phyloP scores from a whole-genome alignment of 1,139 yeast genomes.

The Pichia sp. region DNA sequence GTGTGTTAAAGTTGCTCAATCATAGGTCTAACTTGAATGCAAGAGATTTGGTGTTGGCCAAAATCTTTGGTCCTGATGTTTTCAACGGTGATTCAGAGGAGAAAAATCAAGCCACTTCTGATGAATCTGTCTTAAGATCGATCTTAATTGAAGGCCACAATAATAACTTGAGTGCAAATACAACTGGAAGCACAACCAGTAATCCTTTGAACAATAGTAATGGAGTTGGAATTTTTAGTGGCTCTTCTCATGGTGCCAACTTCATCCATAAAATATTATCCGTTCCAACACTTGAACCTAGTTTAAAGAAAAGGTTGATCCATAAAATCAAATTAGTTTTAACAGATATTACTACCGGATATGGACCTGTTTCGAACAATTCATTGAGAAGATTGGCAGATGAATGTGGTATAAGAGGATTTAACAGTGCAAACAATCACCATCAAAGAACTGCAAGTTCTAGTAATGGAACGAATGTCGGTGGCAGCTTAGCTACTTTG shows the following conservation, averaged over 20 bases:
- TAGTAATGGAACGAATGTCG: slow-evolving; percentile 19
- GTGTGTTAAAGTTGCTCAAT: slow-evolving; percentile 74
- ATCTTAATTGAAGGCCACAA: slow-evolving; percentile 39
- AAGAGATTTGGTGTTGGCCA: slow-evolving; percentile 56
- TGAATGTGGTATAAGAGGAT: slow-evolving; percentile 67
- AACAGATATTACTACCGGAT: slow-evolving; percentile 11
- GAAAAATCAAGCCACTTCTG: slow-evolving; percentile 8
- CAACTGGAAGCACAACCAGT: slow-evolving; percentile 4
- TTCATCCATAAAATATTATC: slow-evolving; percentile 75
- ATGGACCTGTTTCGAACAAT: slow-evolving; percentile 28
- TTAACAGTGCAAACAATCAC: slow-evolving; percentile 16
- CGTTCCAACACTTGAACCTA: slow-evolving; percentile 57
- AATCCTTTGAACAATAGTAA: neutral
- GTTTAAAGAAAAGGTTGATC: slow-evolving; percentile 54
- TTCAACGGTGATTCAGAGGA: slow-evolving; percentile 22
- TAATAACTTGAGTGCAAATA: slow-evolving; percentile 4
- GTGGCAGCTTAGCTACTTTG: slow-evolving; percentile 16
- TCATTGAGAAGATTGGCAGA: slow-evolving; percentile 86
- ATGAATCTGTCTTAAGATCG: slow-evolving; percentile 25
- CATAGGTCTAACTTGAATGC: slow-evolving; percentile 61
- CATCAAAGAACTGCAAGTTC: slow-evolving; percentile 22
- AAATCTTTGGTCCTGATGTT: slow-evolving; percentile 52
- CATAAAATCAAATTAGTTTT: slow-evolving; percentile 18
- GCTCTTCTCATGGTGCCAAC: slow-evolving; percentile 65
- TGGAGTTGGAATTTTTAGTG: neutral